Conservation (phyloP, 2,329 filamentous ascomycete species). For the Septoria linicola region DNA sequence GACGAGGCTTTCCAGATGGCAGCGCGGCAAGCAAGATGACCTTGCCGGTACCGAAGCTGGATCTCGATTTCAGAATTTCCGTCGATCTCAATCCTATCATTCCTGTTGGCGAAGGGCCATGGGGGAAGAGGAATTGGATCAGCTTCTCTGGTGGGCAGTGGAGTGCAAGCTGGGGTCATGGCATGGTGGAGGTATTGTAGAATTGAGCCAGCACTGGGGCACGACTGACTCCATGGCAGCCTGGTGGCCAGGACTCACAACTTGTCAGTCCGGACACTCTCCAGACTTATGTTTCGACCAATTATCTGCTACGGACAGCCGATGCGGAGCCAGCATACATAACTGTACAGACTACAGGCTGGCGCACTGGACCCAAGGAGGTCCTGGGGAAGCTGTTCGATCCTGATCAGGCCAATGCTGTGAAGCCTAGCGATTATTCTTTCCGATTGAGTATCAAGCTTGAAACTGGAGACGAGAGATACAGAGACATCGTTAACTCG, state of each 20-base stretch:
- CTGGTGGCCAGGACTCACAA: slow-evolving; percentile 27
- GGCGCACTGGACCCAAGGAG: slow-evolving; percentile 22
- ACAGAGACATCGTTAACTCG: slow-evolving; percentile 18
- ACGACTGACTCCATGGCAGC: neutral
- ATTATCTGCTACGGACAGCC: slow-evolving; percentile 22
- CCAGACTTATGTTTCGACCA: slow-evolving; percentile 22
- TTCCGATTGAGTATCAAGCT: slow-evolving; percentile 21
- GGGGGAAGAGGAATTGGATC: slow-evolving; percentile 54
- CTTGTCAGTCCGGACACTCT: slow-evolving; percentile 19
- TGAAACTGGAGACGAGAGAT: slow-evolving; percentile 24
- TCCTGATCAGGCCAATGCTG: slow-evolving; percentile 18
- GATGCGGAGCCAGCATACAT: slow-evolving; percentile 24
- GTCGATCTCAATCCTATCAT: slow-evolving; percentile 54
- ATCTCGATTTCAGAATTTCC: slow-evolving; percentile 55
- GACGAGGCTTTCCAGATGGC: slow-evolving; percentile 2
- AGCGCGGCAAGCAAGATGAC: slow-evolving; percentile 13
- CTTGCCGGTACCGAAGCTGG: slow-evolving; percentile 48
- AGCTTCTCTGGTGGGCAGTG: slow-evolving; percentile 53
- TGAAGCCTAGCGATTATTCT: slow-evolving; percentile 23
- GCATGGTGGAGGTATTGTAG: slow-evolving; percentile 40
- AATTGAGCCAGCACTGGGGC: too few relatives aligned
- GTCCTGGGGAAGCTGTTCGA: slow-evolving; percentile 24
- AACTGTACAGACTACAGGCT: slow-evolving; percentile 23
- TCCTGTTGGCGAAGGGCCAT: slow-evolving; percentile 47
- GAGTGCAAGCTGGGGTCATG: slow-evolving; percentile 54